phyloP scores from a whole-genome alignment of 2,329 filamentous ascomycete species.

The Hymenotorrendiella dingleyae region DNA sequence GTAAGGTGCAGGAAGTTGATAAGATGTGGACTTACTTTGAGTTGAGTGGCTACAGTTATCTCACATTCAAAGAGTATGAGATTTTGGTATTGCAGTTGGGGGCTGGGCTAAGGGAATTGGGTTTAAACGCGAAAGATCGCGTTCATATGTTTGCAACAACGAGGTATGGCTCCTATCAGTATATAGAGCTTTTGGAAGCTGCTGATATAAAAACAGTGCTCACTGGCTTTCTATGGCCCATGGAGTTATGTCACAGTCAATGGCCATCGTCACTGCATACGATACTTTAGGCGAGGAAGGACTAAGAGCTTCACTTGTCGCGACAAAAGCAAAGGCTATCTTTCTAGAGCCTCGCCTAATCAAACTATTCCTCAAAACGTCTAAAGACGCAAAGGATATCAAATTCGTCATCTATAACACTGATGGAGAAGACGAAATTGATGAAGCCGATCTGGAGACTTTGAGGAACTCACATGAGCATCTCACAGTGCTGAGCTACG shows the following conservation, averaged over 20 bases:
- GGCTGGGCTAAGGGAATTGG: constrained; percentile 63
- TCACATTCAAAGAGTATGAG: constrained; percentile 72
- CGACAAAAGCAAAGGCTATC: constrained; percentile 74
- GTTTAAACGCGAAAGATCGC: constrained; percentile 57
- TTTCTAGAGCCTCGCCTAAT: constrained; percentile 77
- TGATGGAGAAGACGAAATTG: constrained; percentile 43
- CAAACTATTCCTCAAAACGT: constrained; percentile 46
- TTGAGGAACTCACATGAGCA: constrained; percentile 51
- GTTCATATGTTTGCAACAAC: constrained; percentile 76
- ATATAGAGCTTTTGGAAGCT: not conserved
- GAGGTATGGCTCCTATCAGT: too few relatives aligned
- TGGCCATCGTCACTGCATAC: constrained; percentile 88
- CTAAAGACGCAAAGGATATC: constrained; percentile 51
- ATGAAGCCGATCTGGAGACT: constrained; percentile 40
- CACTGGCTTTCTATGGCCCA: constrained; percentile 44
- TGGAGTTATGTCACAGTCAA: constrained; percentile 65
- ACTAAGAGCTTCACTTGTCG: constrained; percentile 74
- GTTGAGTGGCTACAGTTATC: constrained; percentile 68
- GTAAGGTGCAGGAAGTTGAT: constrained; percentile 69
- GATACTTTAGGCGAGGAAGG: constrained; percentile 81
- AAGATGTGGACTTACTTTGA: constrained; percentile 86
- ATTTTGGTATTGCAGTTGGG: constrained; percentile 60
- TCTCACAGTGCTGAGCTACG: constrained; percentile 44
- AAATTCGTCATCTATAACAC: constrained; percentile 47
- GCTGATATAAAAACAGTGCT: constrained; percentile 8